phyloP scores from a whole-genome alignment of 1,284 basidiomycete genomes.

The Melampsora abietis-canadensis region DNA sequence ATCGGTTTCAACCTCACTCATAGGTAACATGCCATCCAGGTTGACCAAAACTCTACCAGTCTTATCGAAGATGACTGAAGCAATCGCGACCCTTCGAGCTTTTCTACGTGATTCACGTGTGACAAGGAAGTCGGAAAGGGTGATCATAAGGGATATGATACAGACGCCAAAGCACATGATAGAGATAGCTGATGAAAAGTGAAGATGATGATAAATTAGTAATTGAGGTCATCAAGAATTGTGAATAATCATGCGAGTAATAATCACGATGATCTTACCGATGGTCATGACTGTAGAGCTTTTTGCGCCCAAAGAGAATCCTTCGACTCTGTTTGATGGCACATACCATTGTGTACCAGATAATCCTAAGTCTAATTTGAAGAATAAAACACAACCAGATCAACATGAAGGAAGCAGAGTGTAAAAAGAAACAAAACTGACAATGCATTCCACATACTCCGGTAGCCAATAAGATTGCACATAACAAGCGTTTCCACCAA shows the following conservation, averaged over 20 bases:
- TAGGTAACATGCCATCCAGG: constrained; percentile 58
- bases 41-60: constrained; percentile 57
- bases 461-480: constrained; percentile 55
- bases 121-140: constrained; percentile 54
- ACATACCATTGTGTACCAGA: constrained; percentile 34
- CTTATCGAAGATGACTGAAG: constrained; percentile 57
- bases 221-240: neutral
- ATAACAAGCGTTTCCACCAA: constrained; percentile 57
- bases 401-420: neutral
- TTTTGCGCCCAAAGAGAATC: constrained; percentile 16
- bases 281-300: constrained; percentile 19
- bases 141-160: constrained; percentile 55
- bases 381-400: neutral
- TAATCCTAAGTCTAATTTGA: constrained; percentile 20
- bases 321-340: neutral
- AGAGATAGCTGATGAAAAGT: constrained; percentile 51
- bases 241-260: neutral
- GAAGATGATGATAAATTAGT: neutral
- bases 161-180: constrained; percentile 58
- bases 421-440: constrained; percentile 48
- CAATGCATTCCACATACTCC: constrained; percentile 60
- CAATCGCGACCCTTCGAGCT: constrained; percentile 58
- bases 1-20: constrained; percentile 58
- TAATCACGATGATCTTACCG: neutral
- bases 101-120: constrained; percentile 54